These are phyloP conservation scores for Papiliotrema nemorosa DNA, from an alignment of 1,284 basidiomycete species.

Conservation along the genomic window DNA sequence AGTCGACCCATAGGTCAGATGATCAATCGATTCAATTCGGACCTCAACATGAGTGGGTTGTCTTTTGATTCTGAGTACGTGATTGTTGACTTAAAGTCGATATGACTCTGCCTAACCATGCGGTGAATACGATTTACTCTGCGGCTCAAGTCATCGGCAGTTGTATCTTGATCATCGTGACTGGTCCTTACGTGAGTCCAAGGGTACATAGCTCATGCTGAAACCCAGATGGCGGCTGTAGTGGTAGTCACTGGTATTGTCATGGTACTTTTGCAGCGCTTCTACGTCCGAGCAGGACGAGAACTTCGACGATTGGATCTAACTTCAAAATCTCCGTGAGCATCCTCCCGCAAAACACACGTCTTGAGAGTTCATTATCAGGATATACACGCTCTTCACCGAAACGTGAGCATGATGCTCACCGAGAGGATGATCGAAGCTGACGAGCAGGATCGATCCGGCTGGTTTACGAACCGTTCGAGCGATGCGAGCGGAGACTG, in stretches of 20 bases:
- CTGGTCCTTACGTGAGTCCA: conserved; percentile 14
- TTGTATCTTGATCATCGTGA: conserved; percentile 12
- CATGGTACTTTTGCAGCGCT: conserved; percentile 16
- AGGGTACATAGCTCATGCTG: background rate
- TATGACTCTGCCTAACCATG: conserved; percentile 15
- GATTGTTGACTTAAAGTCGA: conserved; percentile 9
- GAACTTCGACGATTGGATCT: conserved; percentile 21
- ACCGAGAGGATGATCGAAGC: background rate
- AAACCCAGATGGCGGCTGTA: conserved; percentile 16
- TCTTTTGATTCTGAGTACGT: background rate
- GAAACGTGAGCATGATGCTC: conserved; percentile 11
- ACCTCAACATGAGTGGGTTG: conserved; percentile 14
- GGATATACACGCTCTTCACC: conserved; percentile 19
- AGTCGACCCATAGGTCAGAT: conserved; percentile 11
- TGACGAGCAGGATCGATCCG: conserved; percentile 13
- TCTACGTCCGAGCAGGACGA: conserved; percentile 18
- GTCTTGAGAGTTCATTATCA: background rate
- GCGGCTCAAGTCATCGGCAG: conserved; percentile 9
- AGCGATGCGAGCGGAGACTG: conserved; percentile 14
- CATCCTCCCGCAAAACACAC: no score
- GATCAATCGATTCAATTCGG: conserved; percentile 22
- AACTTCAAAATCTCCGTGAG: conserved; percentile 17
- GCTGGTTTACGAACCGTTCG: conserved; percentile 19
- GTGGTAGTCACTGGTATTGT: conserved; percentile 3
- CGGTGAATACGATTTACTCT: conserved; percentile 13